These are phyloP conservation scores for Tuctoria greenei DNA, from an alignment of 176 grass and related monocot species.

Conservation along the genomic window DNA sequence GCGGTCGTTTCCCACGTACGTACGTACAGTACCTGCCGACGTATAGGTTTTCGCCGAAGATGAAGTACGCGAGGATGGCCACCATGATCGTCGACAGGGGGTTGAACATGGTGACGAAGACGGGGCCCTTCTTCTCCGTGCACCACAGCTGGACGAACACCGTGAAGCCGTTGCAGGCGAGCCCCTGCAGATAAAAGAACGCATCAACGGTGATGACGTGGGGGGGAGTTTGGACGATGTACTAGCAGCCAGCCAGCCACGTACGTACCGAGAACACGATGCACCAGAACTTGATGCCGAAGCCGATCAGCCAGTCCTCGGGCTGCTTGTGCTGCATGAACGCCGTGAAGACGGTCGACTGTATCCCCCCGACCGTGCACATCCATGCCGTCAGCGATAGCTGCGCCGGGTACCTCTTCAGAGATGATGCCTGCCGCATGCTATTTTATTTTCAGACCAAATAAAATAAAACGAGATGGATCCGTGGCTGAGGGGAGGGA, in stretches of 20 bases:
- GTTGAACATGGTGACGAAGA: constrained; percentile 98
- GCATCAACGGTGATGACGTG: too few species aligned
- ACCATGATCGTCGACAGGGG: constrained; percentile 80
- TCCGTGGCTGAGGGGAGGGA: too few species aligned
- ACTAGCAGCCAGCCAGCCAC: too few species aligned
- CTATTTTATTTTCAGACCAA: neutral
- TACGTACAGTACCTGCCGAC: constrained; percentile 49
- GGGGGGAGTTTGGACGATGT: too few species aligned
- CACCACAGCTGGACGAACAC: constrained; percentile 81
- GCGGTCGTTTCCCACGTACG: neutral
- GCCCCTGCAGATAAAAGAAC: constrained; percentile 41
- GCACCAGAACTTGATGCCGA: constrained; percentile 77
- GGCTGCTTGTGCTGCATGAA: constrained; percentile 41
- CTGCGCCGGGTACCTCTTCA: constrained; percentile 56
- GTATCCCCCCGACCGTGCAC: constrained; percentile 56
- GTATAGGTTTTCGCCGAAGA: constrained; percentile 76
- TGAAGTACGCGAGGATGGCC: constrained; percentile 64
- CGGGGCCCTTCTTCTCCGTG: constrained; percentile 82
- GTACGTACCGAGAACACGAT: constrained; percentile 56
- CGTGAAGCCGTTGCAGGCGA: constrained; percentile 75
- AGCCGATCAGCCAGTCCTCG: constrained; percentile 69
- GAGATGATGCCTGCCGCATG: constrained; percentile 65
- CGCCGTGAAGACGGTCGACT: constrained; percentile 60
- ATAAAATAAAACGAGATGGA: neutral
- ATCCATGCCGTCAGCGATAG: constrained; percentile 83